Evolutionary conservation across 2,329 filamentous ascomycete genomes (phyloP), one percentile per base, ranked within the genome.

Genomic region (Reticulascus tulasneorum): DNA sequence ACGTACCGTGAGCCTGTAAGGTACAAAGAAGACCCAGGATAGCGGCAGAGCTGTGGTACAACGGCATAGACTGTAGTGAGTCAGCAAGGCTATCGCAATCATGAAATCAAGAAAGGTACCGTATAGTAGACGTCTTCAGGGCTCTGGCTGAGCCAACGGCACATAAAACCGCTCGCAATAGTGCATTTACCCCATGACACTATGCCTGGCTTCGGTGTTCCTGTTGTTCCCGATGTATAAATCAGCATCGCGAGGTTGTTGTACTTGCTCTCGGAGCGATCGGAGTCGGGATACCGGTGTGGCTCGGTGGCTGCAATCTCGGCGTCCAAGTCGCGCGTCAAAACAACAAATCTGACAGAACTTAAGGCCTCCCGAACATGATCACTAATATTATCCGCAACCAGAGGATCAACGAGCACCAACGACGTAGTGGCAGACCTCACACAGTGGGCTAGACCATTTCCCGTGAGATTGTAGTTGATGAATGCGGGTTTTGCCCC

Each of bases 221-320:
- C 88, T 0, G 88, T 94, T 0, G 88, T 94, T 13, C 88, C 88
- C 20, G 83, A 88, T 0, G 88, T 94, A 58, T 86, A 94, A 47
- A 95, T 90, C 45, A 94, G 72, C 28, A 84, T 70, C 2, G 77
- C 82, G 65, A 87, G 78, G 39, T 79, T 73, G 7, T 71, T 61
- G 7, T 64, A 52, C 13, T 65, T 60, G 37, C 71, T 58, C 12
- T 77, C 71, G 30, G 63, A 59, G 41, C 81, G 71, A 29, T 69
- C 60, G 29, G 69, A 59, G 57, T 87, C 75, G 10, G 82, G 70
- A 22, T 74, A 71, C 6, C 84, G 73, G 16, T 69, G 53, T 2
- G 77, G 67, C 2, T 72, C 60, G 11, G 67, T 71, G 2, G 67
- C 62, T 22, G 68, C 46, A 15, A 79, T 72, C 32, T 80, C 66